These are phyloP conservation scores for Corynascus novoguineensis DNA, from an alignment of 495 filamentous ascomycete species.

Conservation along the genomic window DNA sequence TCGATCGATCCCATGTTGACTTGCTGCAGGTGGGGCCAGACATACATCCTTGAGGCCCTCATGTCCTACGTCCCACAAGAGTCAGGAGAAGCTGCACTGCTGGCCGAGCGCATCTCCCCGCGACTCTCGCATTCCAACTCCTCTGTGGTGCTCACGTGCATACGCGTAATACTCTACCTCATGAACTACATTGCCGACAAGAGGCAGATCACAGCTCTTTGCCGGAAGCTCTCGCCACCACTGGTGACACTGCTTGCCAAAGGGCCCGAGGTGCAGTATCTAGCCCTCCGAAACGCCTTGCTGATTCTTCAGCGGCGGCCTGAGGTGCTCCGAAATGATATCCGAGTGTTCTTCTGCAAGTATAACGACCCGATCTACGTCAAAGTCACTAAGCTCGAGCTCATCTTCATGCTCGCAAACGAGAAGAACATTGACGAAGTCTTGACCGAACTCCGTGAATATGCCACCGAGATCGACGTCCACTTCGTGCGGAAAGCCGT, in stretches of 20 bases:
- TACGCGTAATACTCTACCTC: slow-evolving; percentile 91
- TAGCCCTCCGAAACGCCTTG: slow-evolving; percentile 89
- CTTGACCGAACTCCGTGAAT: slow-evolving; percentile 89
- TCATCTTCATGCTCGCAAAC: slow-evolving; percentile 98
- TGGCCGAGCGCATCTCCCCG: slow-evolving; percentile 90
- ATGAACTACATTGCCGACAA: slow-evolving; percentile 98
- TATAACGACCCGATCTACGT: slow-evolving; percentile 99
- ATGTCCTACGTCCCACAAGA: slow-evolving; percentile 98
- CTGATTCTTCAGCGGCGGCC: slow-evolving; percentile 90
- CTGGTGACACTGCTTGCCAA: slow-evolving; percentile 94
- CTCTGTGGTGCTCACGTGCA: slow-evolving; percentile 90
- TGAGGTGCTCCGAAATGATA: slow-evolving; percentile 92
- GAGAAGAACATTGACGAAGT: slow-evolving; percentile 96
- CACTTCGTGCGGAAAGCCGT: slow-evolving; percentile 98
- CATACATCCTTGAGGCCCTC: slow-evolving; percentile 94
- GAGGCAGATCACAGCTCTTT: slow-evolving; percentile 82
- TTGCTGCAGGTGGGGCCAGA: slow-evolving; percentile 82
- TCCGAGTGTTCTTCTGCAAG: slow-evolving; percentile 99
- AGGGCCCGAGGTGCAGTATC: slow-evolving; percentile 94
- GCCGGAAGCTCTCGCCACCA: slow-evolving; percentile 89
- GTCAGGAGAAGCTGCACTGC: slow-evolving; percentile 72
- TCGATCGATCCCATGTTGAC: slow-evolving; percentile 24
- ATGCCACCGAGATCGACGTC: slow-evolving; percentile 97
- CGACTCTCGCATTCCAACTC: slow-evolving; percentile 95
- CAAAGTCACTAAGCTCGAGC: slow-evolving; percentile 97